These are phyloP conservation scores for Aureobasidium sp. DNA, from an alignment of 2,329 filamentous ascomycete genomes.

Conservation along the genomic window DNA sequence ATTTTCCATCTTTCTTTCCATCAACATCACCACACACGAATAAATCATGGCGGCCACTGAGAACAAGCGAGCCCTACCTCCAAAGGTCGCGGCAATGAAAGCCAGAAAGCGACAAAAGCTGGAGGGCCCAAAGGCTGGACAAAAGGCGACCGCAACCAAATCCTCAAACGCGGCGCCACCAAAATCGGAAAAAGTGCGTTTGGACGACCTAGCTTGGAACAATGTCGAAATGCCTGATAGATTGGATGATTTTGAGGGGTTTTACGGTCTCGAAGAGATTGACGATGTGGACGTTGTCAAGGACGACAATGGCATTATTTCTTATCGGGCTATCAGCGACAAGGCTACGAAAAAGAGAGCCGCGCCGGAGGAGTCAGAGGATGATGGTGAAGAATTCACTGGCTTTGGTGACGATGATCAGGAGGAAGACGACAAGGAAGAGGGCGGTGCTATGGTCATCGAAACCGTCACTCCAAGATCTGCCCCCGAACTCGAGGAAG, in stretches of 20 bases:
- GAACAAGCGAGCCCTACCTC: constrained; percentile 32
- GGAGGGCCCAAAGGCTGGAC: constrained; percentile 18
- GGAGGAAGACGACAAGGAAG: background rate
- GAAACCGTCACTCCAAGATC: background rate
- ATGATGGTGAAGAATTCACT: constrained; percentile 54
- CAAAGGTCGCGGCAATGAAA: constrained; percentile 36
- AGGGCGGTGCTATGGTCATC: background rate
- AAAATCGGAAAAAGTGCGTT: constrained; percentile 27
- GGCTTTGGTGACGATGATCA: constrained; percentile 46
- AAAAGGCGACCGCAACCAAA: constrained; percentile 15
- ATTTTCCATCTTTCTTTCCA: constrained; percentile 1
- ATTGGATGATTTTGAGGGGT: constrained; percentile 84
- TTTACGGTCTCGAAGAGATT: constrained; percentile 86
- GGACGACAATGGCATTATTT: constrained; percentile 42
- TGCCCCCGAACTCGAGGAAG: constrained; percentile 22
- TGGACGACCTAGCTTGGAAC: constrained; percentile 55
- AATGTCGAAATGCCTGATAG: constrained; percentile 64
- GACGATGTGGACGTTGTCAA: constrained; percentile 82
- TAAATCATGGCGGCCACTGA: constrained; percentile 14
- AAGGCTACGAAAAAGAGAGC: constrained; percentile 22
- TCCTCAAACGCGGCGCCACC: constrained; percentile 6
- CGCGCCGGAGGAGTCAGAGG: constrained; percentile 23
- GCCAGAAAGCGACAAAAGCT: constrained; percentile 39
- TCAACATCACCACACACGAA: background rate
- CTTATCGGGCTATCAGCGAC: constrained; percentile 30